Evolutionary conservation across 495 filamentous ascomycete genomes (phyloP), one percentile per base, ranked within the genome.

Genomic region (Choiromyces venosus): DNA sequence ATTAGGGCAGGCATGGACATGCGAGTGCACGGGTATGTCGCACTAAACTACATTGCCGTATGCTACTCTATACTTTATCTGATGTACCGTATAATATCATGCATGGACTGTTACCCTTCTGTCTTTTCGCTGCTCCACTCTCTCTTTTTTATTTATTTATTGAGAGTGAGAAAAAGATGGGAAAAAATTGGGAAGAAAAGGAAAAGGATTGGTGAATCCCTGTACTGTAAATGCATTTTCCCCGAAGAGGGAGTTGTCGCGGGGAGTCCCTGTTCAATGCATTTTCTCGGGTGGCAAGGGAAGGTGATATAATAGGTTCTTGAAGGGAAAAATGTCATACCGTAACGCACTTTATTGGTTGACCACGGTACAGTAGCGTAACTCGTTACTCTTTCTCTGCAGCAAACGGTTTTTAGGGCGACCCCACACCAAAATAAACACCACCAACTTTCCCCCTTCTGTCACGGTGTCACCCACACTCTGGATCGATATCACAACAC

Each of bases 351-450:
- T 10, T 10, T 29, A 2, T 9, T 9, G 1, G 52, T 56, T 12
- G 52, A 56, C n/a, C 52, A 56, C 52, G 52, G 52, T 29, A 29
- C 8, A 25, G 44, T 0, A 7, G 42, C 42, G 42, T 46, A 18
- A 46, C 42, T 46, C 18, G 42, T 46, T 21, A 46, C 5, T 46
- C 7, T 4, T 1, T 4, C 21, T n/a, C 72, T 70, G 75, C 69
- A 76, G 75, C 69, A 77, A 77, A 77, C 75, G 75, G 75, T 70
- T 77, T 77, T 77, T 77, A 76, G 73, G 75, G 75, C 75, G 75
- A 77, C 75, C 75, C 75, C 75, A 77, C 75, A 77, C 69, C 69
- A 14, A 29, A 56, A 29, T 14, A 14, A 29, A 56, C n/a, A 25
- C n/a, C 46, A 56, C n/a, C n/a, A 29, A 29, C 9, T 29, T 14